Conservation (phyloP, 805 yeast genomes). For the Spathaspora boniae region DNA sequence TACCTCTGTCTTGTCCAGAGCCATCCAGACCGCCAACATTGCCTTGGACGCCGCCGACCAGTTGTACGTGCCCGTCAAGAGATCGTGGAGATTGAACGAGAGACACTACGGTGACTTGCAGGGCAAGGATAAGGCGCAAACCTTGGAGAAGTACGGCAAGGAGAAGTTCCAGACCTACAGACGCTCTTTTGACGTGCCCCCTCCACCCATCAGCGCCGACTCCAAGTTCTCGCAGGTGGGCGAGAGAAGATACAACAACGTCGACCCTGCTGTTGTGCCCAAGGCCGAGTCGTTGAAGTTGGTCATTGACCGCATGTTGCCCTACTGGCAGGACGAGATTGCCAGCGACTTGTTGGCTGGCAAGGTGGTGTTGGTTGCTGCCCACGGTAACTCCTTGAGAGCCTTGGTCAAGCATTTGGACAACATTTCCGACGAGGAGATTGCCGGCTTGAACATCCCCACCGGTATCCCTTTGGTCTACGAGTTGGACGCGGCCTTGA, state of each 20-base stretch:
- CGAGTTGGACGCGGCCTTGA: constrained; percentile 83
- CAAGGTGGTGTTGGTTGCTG: constrained; percentile 90
- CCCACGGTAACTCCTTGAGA: constrained; percentile 98
- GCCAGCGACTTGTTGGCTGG: constrained; percentile 79
- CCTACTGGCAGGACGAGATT: constrained; percentile 94
- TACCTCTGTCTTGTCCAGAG: constrained; percentile 91
- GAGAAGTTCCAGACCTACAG: constrained; percentile 96
- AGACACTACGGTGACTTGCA: constrained; percentile 99
- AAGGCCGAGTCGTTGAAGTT: constrained; percentile 90
- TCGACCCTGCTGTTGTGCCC: constrained; percentile 87
- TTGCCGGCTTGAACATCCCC: constrained; percentile 94
- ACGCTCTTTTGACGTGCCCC: constrained; percentile 96
- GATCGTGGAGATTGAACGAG: constrained; percentile 98
- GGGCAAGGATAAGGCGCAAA: constrained; percentile 96
- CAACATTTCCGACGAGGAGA: constrained; percentile 85
- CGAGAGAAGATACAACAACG: constrained; percentile 79
- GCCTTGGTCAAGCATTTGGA: constrained; percentile 95
- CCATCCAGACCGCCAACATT: constrained; percentile 95
- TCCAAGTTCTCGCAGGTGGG: constrained; percentile 81
- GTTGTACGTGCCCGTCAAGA: constrained; percentile 83
- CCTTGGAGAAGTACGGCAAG: constrained; percentile 81
- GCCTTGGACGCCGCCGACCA: constrained; percentile 88
- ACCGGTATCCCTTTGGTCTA: constrained; percentile 98
- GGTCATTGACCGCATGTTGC: constrained; percentile 93
- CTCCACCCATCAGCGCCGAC: constrained; percentile 78